Conservation (phyloP, 1,139 yeast genomes). For the Geotrichum carabidarum region DNA sequence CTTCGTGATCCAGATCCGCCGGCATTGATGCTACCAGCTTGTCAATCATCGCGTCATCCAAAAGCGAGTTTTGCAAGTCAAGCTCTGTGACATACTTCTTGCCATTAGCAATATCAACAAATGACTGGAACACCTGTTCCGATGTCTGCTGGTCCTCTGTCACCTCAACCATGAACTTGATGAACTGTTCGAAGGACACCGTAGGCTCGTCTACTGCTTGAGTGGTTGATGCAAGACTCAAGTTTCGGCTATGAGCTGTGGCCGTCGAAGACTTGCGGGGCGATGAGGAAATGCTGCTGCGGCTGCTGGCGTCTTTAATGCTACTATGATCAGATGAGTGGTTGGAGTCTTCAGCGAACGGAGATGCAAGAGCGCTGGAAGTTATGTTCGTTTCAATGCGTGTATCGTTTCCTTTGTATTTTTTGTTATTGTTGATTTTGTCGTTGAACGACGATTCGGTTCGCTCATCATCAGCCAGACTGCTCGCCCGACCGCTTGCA, state of each 20-base stretch:
- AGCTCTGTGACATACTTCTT: conserved; percentile 40
- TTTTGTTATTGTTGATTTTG: neutral
- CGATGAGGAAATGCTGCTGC: neutral
- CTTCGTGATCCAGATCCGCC: conserved; percentile 8
- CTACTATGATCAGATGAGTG: neutral
- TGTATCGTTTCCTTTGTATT: neutral
- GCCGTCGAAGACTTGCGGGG: neutral
- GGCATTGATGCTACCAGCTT: conserved; percentile 36
- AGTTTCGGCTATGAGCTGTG: conserved; percentile 3
- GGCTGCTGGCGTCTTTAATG: neutral
- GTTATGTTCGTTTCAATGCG: neutral
- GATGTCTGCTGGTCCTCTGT: conserved; percentile 41
- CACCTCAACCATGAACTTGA: conserved; percentile 40
- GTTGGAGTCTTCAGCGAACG: neutral
- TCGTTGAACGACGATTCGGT: neutral
- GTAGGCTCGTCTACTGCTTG: conserved; percentile 15
- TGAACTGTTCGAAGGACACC: conserved; percentile 40
- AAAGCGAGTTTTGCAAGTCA: conserved; percentile 39
- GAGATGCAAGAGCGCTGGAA: neutral
- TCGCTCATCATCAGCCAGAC: neutral
- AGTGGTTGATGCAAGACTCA: neutral
- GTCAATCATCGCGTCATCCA: conserved; percentile 37
- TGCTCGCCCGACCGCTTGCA: conserved; percentile 22
- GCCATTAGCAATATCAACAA: conserved; percentile 40
- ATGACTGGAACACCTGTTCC: conserved; percentile 40